phyloP scores from a whole-genome alignment of 202 grass and related monocot species.

The Dendrocalamus latiflorus region DNA sequence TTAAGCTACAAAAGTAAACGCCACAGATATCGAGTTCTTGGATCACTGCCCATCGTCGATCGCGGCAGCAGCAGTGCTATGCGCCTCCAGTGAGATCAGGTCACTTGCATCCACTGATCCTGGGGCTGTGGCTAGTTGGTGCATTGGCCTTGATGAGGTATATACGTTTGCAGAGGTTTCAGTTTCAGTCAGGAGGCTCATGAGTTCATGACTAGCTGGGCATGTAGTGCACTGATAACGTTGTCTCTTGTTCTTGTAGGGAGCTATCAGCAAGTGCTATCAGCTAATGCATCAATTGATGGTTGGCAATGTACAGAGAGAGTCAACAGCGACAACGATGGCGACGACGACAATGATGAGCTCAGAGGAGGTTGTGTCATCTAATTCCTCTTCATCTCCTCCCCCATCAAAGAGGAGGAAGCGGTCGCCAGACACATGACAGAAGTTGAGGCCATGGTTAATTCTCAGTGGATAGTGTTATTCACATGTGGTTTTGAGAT shows the following conservation, averaged over 20 bases:
- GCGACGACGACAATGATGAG: background rate
- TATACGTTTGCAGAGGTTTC: background rate
- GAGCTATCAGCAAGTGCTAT: background rate
- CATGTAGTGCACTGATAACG: background rate
- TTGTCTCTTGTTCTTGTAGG: background rate
- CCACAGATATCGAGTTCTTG: constrained; percentile 47
- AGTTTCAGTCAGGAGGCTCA: background rate
- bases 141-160: constrained; percentile 36
- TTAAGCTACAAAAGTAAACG: background rate
- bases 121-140: constrained; percentile 19
- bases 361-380: background rate
- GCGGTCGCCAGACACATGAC: background rate
- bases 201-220: background rate
- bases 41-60: constrained; percentile 49
- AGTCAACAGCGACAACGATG: background rate
- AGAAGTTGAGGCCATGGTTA: background rate
- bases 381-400: background rate
- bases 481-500: background rate
- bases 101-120: constrained; percentile 16
- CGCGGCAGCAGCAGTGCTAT: constrained; percentile 42
- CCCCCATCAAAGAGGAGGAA: background rate
- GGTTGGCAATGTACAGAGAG: background rate
- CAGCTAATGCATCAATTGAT: background rate
- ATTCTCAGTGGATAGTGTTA: background rate
- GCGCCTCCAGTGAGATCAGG: background rate